A percentile compares a stretch with the other conserved stretches of the same genome.
phyloP scores from a whole-genome alignment of 2,329 filamentous ascomycete species.

The Aspergillus luchuensis region DNA sequence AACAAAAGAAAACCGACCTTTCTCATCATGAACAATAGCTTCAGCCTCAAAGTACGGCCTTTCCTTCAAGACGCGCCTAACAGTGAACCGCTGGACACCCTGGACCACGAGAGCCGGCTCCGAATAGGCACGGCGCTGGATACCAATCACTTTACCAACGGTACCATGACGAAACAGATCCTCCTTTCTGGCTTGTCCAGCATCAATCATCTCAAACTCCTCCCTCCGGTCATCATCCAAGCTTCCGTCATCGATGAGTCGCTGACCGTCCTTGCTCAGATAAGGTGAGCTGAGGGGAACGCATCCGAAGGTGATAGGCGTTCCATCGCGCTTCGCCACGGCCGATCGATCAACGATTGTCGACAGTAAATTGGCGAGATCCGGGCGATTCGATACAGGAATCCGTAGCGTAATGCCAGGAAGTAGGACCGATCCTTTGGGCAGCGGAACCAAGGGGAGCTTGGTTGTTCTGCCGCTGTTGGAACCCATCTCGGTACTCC shows the following conservation, averaged over 20 bases:
- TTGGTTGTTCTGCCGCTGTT: slow-evolving; percentile 43
- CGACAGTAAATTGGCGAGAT: slow-evolving; percentile 84
- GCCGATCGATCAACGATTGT: slow-evolving; percentile 78
- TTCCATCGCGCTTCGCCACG: slow-evolving; percentile 63
- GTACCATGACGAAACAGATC: slow-evolving; percentile 85
- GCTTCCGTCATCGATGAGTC: slow-evolving; percentile 68
- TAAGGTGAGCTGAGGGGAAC: slow-evolving; percentile 79
- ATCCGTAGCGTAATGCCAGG: slow-evolving; percentile 85
- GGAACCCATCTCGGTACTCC: slow-evolving; percentile 36
- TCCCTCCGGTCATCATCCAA: slow-evolving; percentile 49
- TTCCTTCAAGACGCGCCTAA: slow-evolving; percentile 75
- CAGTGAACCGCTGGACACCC: slow-evolving; percentile 73
- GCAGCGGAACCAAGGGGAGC: slow-evolving; percentile 79
- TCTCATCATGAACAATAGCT: slow-evolving; percentile 70
- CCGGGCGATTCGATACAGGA: slow-evolving; percentile 77
- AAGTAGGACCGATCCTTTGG: slow-evolving; percentile 77
- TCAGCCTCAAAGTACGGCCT: slow-evolving; percentile 84
- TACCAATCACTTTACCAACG: slow-evolving; percentile 73
- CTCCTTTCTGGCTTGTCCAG: slow-evolving; percentile 62
- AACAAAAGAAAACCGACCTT: slow-evolving; percentile 51
- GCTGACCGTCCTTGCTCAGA: slow-evolving; percentile 72
- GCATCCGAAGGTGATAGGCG: slow-evolving; percentile 78
- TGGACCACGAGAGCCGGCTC: slow-evolving; percentile 87
- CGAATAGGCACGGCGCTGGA: slow-evolving; percentile 72
- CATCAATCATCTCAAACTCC: slow-evolving; percentile 55